A percentile compares a stretch with the other conserved stretches of the same genome.
These are phyloP conservation scores for Candida palmyrensis DNA, from an alignment of 805 yeast species.

Conservation along the genomic window DNA sequence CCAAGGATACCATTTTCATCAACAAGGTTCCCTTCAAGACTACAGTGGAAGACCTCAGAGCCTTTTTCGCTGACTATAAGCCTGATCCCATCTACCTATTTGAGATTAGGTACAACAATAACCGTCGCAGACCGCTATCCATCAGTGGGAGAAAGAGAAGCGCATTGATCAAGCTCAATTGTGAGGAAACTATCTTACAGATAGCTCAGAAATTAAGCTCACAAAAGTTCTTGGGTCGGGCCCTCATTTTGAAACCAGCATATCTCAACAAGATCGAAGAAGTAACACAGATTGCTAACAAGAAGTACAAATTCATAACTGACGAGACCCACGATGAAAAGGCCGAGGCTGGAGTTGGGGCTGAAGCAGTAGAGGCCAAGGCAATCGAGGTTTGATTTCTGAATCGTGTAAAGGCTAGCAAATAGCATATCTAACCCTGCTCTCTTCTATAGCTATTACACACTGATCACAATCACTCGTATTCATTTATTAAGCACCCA, in stretches of 20 bases:
- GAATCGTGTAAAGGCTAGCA: no score
- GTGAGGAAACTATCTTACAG: slow-evolving; percentile 35
- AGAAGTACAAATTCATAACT: slow-evolving; percentile 1
- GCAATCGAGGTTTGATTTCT: no score
- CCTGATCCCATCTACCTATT: slow-evolving; percentile 47
- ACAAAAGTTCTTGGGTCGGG: slow-evolving; percentile 32
- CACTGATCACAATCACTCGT: no score
- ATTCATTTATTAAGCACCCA: no score
- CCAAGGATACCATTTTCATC: slow-evolving; percentile 44
- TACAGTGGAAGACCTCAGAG: slow-evolving; percentile 41
- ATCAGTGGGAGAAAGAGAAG: slow-evolving; percentile 35
- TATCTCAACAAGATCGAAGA: slow-evolving; percentile 39
- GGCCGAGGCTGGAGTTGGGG: no score
- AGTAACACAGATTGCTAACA: slow-evolving; percentile 32
- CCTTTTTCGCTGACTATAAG: slow-evolving; percentile 37
- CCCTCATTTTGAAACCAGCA: slow-evolving; percentile 35
- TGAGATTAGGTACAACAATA: slow-evolving; percentile 27
- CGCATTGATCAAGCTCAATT: slow-evolving; percentile 48
- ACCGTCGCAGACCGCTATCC: slow-evolving; percentile 14
- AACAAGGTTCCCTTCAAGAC: slow-evolving; percentile 33
- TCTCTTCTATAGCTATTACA: no score
- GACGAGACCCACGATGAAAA: no score
- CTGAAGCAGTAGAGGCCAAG: no score
- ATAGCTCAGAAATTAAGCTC: slow-evolving; percentile 38
- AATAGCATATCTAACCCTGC: no score